Evolutionary conservation across 192 early-diverging fungal genomes (phyloP).

Genomic region (Chytriomyces hyalinus): DNA sequence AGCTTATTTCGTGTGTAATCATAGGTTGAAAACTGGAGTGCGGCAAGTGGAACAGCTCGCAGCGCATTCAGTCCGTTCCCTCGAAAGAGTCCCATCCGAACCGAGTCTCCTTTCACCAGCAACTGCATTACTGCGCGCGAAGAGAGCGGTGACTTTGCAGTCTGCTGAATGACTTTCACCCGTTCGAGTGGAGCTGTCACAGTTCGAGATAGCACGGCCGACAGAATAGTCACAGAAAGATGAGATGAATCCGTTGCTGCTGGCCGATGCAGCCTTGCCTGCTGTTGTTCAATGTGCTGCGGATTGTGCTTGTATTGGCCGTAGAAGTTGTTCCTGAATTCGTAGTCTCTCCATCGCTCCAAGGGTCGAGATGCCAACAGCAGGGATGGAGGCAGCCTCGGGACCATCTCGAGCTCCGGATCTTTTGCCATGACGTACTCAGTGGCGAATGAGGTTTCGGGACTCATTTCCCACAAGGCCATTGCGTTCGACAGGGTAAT

Average conservation of each 20-base stretch:
- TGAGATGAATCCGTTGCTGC: too few relatives aligned
- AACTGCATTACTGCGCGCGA: constrained; percentile 35
- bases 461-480: constrained; percentile 32
- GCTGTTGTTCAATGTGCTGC: too few relatives aligned
- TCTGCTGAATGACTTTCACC: constrained; percentile 75
- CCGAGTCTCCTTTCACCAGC: constrained; percentile 77
- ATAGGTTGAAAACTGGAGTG: constrained; percentile 78
- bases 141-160: constrained; percentile 7
- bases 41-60: constrained; percentile 89
- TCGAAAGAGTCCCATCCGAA: constrained; percentile 47
- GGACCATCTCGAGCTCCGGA: neutral
- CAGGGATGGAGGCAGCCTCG: neutral
- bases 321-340: too few relatives aligned
- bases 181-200: constrained; percentile 89
- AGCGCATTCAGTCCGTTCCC: constrained; percentile 87
- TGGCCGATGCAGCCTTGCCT: too few relatives aligned
- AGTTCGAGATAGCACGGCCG: constrained; percentile 83
- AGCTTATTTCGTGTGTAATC: neutral
- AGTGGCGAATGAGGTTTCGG: constrained; percentile 8
- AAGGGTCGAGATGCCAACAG: neutral
- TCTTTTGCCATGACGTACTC: constrained; percentile 59
- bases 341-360: neutral
- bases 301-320: too few relatives aligned
- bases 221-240: neutral
- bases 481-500: constrained; percentile 11